Evolutionary conservation across 805 yeast genomes (phyloP).

Genomic region (Wickerhamomyces silvicola): DNA sequence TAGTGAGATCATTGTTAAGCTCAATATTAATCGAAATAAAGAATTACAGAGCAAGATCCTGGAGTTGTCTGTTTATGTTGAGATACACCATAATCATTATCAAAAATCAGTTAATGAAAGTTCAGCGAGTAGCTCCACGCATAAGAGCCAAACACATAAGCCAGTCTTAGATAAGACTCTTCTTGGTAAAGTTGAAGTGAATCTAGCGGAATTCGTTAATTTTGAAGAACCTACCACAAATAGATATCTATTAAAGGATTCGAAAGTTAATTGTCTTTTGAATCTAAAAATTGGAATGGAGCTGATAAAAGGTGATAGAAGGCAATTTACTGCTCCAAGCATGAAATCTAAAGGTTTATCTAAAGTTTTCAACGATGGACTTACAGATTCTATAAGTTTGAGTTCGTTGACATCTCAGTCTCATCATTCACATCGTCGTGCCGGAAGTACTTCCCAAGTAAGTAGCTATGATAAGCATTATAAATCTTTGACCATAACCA

Average conservation of each 20-base stretch:
- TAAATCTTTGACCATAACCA: conserved; percentile 11
- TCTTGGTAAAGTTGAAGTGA: conserved; percentile 62
- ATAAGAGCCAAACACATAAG: too few relatives aligned
- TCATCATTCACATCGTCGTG: not conserved
- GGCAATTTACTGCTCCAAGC: conserved; percentile 35
- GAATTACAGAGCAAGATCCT: conserved; percentile 30
- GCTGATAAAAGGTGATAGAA: conserved; percentile 35
- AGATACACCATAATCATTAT: conserved; percentile 14
- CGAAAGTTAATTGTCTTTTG: conserved; percentile 79
- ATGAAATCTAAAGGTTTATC: conserved; percentile 43
- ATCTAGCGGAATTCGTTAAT: conserved; percentile 63
- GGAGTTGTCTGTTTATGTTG: conserved; percentile 39
- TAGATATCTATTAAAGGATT: conserved; percentile 65
- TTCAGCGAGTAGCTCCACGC: not conserved
- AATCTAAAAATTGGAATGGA: conserved; percentile 51
- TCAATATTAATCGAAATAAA: conserved; percentile 32
- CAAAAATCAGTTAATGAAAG: conserved; percentile 4
- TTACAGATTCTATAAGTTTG: conserved; percentile 2
- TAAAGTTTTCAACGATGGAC: conserved; percentile 28
- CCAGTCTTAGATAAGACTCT: conserved; percentile 31
- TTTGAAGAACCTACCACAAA: conserved; percentile 45
- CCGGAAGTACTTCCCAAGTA: not conserved
- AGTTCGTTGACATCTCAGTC: not conserved
- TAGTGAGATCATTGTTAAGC: conserved; percentile 30
- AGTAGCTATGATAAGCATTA: conserved; percentile 3